phyloP scores from a whole-genome alignment of 257 asterid species.

The Knoxia roxburghii region DNA sequence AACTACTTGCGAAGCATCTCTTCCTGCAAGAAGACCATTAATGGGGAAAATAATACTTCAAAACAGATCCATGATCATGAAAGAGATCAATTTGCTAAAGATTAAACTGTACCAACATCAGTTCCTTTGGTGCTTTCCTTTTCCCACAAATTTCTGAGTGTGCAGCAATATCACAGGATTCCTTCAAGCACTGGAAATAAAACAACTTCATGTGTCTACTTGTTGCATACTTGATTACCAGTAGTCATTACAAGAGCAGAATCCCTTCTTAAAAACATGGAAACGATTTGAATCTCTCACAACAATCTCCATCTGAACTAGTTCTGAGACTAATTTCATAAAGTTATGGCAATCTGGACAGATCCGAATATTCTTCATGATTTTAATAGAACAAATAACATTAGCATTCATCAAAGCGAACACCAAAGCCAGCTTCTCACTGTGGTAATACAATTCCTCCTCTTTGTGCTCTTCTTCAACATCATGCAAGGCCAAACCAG shows the following conservation, averaged over 20 bases:
- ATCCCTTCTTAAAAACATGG: constrained; percentile 63
- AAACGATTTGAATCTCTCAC: constrained; percentile 80
- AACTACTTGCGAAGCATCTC: too few relatives aligned
- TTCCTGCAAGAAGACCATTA: background rate
- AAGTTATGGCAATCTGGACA: constrained; percentile 84
- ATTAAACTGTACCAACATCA: background rate
- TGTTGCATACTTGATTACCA: constrained; percentile 34
- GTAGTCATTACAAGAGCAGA: constrained; percentile 77
- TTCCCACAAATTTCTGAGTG: too few relatives aligned
- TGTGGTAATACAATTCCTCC: constrained; percentile 79
- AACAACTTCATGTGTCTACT: background rate
- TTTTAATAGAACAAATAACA: constrained; percentile 33
- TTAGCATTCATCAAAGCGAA: constrained; percentile 51
- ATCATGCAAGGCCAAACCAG: constrained; percentile 50
- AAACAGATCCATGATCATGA: background rate
- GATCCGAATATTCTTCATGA: constrained; percentile 60
- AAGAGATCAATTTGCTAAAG: background rate
- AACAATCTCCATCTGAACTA: constrained; percentile 45
- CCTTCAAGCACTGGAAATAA: background rate
- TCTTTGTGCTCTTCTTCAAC: constrained; percentile 86
- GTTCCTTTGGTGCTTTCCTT: background rate
- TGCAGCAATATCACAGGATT: too few relatives aligned
- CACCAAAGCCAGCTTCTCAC: constrained; percentile 82
- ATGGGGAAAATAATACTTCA: background rate
- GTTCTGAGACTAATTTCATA: constrained; percentile 59